Evolutionary conservation across 2,329 filamentous ascomycete species (phyloP), one percentile per base, ranked within the genome.

Genomic region (Penicillium sclerotigenum): DNA sequence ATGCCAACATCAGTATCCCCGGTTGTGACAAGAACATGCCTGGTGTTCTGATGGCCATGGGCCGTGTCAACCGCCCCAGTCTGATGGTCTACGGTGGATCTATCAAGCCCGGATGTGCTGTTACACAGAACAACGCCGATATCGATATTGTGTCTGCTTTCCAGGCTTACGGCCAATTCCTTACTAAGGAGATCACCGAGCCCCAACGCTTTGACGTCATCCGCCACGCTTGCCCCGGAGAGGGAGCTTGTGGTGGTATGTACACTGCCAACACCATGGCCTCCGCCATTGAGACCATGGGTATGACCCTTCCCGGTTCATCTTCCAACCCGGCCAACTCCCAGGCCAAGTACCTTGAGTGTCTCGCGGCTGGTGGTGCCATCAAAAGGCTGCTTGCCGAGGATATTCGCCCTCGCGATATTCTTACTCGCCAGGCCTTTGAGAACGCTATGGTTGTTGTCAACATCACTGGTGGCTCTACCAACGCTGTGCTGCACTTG

Each of bases 11-110:
- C 72, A 96, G 91, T 51, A 89, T 99, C 68, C 94, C 94, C 14
- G 94, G 94, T 47, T 99, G 94, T 77, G 94, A 99, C 83, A 99
- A 99, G 86, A 99, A 99, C 79, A 97, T 99, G 94, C 91, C 91
- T 1, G 90, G 90, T 75, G 90, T 94, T 13, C 79, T 91, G 67
- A 94, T 94, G 69, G 94, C 92, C 54, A 97, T 97, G 90, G 93
- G 91, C 36, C 85, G 94, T 65, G 86, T 97, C 64, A 97, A 99
- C 80, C 82, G 94, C 45, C 94, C 94, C 29, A 91, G 90, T 67
- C 81, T 99, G 71, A 99, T 99, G 94, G 90, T 99, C 29, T 99
- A 99, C 71, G 94, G 94, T 65, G 94, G 94, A 47, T 91, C 90
- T 40, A 99, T 97, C 73, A 87, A 89, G 72, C 90, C 94, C 36